These are phyloP conservation scores for Penicillium hesseltinei DNA, from an alignment of 2,329 filamentous ascomycete species.

Conservation along the genomic window DNA sequence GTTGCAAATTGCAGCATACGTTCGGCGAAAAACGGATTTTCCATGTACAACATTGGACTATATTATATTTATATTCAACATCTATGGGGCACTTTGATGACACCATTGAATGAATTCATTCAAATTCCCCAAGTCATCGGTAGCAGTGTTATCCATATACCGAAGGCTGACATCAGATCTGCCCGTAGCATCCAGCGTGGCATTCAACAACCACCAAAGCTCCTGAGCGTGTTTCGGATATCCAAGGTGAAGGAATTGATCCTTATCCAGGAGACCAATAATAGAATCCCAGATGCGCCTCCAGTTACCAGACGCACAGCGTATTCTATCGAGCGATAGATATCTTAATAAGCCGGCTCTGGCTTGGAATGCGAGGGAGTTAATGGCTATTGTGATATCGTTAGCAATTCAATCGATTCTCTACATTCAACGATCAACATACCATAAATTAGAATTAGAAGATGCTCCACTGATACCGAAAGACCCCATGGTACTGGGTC, in stretches of 20 bases:
- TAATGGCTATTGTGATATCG: constrained; percentile 22
- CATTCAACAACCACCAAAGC: constrained; percentile 32
- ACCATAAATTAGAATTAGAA: constrained; percentile 35
- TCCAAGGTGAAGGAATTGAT: constrained; percentile 27
- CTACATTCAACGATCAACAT: not conserved
- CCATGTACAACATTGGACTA: not conserved
- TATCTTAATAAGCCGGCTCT: constrained; percentile 28
- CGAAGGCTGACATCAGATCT: constrained; percentile 14
- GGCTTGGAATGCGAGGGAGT: constrained; percentile 31
- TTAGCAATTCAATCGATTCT: not conserved
- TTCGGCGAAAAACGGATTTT: too few species aligned
- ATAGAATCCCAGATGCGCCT: constrained; percentile 29
- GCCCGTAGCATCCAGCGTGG: constrained; percentile 24
- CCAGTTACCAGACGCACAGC: constrained; percentile 29
- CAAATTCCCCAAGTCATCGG: constrained; percentile 31
- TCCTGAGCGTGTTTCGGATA: constrained; percentile 36
- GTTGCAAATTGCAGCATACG: too few species aligned
- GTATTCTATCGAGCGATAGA: constrained; percentile 26
- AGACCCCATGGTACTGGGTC: constrained; percentile 22
- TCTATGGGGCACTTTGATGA: constrained; percentile 2
- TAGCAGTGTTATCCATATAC: constrained; percentile 30
- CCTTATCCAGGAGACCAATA: constrained; percentile 14
- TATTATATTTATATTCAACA: constrained; percentile 7
- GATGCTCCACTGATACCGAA: constrained; percentile 30
- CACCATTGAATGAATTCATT: constrained; percentile 33